Evolutionary conservation across 129 eudicot genomes (phyloP).

Genomic region (Helichrysum umbraculigerum): DNA sequence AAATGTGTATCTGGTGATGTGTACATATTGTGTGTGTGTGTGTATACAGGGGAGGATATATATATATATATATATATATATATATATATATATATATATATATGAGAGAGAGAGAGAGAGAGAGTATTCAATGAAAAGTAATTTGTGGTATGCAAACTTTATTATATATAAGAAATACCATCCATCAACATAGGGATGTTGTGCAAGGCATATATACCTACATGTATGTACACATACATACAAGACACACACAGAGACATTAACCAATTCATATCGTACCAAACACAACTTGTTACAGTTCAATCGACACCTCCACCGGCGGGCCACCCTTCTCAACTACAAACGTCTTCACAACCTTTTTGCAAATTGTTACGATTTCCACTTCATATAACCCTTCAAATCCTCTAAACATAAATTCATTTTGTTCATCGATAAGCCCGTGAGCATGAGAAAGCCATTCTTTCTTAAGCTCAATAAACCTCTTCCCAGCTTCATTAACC

Average conservation of each 20-base stretch:
- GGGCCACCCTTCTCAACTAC: constrained; percentile 52
- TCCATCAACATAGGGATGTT: background rate
- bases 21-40: too few relatives aligned
- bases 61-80: too few relatives aligned
- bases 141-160: too few relatives aligned
- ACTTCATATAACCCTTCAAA: constrained; percentile 69
- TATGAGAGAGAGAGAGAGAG: too few relatives aligned
- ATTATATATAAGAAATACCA: too few relatives aligned
- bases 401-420: constrained; percentile 65
- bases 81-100: too few relatives aligned
- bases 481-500: constrained; percentile 71
- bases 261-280: background rate
- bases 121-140: too few relatives aligned
- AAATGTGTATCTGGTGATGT: too few relatives aligned
- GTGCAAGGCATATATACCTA: too few relatives aligned
- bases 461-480: constrained; percentile 63
- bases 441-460: constrained; percentile 72
- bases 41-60: too few relatives aligned
- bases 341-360: constrained; percentile 58
- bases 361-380: constrained; percentile 26
- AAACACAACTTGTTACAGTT: background rate
- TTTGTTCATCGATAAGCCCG: constrained; percentile 55
- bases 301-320: constrained; percentile 1
- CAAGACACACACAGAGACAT: background rate
- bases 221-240: background rate